Conservation (phyloP, 2,329 filamentous ascomycete genomes). For the Aureobasidium subglaciale region DNA sequence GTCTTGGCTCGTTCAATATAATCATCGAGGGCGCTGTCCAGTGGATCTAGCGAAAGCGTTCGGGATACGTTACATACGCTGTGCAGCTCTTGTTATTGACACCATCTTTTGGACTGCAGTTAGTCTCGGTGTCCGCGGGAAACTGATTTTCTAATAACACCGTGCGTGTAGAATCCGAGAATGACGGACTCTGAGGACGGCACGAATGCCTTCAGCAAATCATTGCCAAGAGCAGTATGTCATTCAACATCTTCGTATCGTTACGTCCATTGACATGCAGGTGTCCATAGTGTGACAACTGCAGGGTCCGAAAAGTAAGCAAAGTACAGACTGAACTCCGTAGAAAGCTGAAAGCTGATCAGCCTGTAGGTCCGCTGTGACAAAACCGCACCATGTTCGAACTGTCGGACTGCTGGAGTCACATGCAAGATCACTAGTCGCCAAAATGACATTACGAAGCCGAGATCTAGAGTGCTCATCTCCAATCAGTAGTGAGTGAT, state of each 20-base stretch:
- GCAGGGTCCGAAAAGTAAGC: not conserved
- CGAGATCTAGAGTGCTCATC: conserved; percentile 15
- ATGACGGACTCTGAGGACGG: not conserved
- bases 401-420: conserved; percentile 10
- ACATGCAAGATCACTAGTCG: conserved; percentile 15
- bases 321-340: too few relatives aligned
- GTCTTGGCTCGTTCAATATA: not conserved
- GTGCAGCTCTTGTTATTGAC: not conserved
- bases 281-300: conserved; percentile 1
- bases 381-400: conserved; percentile 16
- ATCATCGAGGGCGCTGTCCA: not conserved
- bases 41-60: not conserved
- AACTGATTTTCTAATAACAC: not conserved
- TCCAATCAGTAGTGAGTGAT: conserved; percentile 16
- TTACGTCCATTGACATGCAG: not conserved
- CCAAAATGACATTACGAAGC: conserved; percentile 3
- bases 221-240: conserved; percentile 9
- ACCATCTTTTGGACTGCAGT: not conserved
- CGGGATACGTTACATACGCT: not conserved
- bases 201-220: conserved; percentile 5
- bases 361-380: conserved; percentile 15
- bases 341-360: not conserved
- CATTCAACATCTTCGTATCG: not conserved
- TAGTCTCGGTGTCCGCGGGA: not conserved
- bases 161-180: not conserved